Evolutionary conservation across 768 basidiomycete genomes (phyloP).

Genomic region (Suillus cothurnatus): DNA sequence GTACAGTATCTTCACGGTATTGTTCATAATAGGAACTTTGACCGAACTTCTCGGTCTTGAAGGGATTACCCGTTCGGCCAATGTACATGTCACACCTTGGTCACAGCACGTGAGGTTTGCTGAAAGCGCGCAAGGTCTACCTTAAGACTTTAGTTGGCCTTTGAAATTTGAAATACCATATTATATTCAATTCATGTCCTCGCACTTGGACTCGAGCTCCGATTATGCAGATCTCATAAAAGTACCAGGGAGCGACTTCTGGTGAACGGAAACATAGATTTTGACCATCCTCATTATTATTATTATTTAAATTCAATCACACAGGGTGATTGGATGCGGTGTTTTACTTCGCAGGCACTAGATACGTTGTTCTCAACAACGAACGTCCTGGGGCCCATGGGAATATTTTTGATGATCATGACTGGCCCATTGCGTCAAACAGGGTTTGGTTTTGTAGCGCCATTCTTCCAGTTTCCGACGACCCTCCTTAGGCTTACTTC

Average conservation of each 20-base stretch:
- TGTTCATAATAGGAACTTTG: too few relatives aligned
- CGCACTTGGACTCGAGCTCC: neutral
- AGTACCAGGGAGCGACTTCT: too few relatives aligned
- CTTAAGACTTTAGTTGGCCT: too few relatives aligned
- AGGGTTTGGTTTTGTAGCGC: neutral
- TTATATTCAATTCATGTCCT: neutral
- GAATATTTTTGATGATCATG: neutral
- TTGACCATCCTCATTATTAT: neutral
- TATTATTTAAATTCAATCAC: too few relatives aligned
- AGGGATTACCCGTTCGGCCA: too few relatives aligned
- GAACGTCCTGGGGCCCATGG: neutral
- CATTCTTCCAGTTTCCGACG: neutral
- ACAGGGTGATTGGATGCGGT: neutral
- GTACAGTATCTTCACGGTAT: too few relatives aligned
- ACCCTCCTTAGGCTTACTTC: neutral
- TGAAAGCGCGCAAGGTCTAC: too few relatives aligned
- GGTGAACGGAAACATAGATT: neutral
- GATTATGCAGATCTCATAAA: too few relatives aligned
- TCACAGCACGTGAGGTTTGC: too few relatives aligned
- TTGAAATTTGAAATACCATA: neutral
- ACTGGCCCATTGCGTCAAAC: neutral
- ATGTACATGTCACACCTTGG: too few relatives aligned
- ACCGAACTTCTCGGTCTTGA: too few relatives aligned
- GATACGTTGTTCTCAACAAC: neutral
- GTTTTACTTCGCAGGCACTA: neutral